Evolutionary conservation across 139 green algal genomes (phyloP), one percentile per base, ranked within the genome.

Genomic region (Protoeuglena noctilucae): DNA sequence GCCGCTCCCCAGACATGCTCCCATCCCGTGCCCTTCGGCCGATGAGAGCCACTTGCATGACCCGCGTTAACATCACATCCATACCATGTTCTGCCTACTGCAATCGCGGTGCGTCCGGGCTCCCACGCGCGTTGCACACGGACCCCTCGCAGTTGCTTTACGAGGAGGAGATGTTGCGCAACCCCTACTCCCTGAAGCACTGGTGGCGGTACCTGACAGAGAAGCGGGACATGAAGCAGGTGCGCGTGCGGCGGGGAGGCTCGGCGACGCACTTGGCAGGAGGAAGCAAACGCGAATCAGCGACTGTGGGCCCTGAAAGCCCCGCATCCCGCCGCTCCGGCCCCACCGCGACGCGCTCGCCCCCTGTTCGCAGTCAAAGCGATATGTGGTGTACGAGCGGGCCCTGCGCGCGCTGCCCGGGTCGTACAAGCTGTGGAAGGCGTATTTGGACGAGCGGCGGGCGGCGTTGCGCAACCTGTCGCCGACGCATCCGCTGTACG

Each of bases 101-200:
- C n/a, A n/a, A n/a, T n/a, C n/a, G n/a, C n/a, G n/a, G n/a, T n/a
- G n/a, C n/a, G n/a, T n/a, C n/a, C n/a, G n/a, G n/a, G n/a, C n/a
- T n/a, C n/a, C n/a, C n/a, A n/a, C n/a, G n/a, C n/a, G n/a, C n/a
- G n/a, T n/a, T n/a, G n/a, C n/a, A n/a, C n/a, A n/a, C n/a, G n/a
- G n/a, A n/a, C n/a, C n/a, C n/a, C n/a, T n/a, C n/a, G n/a, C n/a
- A n/a, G n/a, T n/a, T 97, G 25, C 62, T 93, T 0, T 97, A 94
- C 58, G 89, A 97, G 64, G 89, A 97, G 66, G 89, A 97, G 74
- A 71, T 97, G 23, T 67, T 95, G 28, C 69, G 89, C 4, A 94
- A 94, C 60, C 89, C 89, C 0, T 95, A 89, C 58, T 66, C 69
- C 7, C 56, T 97, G 3, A 87, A 85, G 43, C 82, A 89, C 71